Evolutionary conservation across 2,329 filamentous ascomycete genomes (phyloP), one percentile per base, ranked within the genome.

Genomic region (Penicillium sp.): DNA sequence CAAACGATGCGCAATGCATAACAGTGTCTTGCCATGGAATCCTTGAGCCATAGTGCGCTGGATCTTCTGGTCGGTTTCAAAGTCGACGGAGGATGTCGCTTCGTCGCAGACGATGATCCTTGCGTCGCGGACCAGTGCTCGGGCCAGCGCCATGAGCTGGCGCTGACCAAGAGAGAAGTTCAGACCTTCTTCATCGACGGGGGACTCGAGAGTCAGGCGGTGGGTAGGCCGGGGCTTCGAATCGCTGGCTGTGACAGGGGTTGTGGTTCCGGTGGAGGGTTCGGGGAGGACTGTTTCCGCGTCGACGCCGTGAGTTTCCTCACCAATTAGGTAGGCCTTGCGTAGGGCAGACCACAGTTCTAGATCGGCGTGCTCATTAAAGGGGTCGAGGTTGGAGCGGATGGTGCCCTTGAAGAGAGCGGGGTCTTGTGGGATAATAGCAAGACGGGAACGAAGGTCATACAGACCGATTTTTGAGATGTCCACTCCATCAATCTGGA

Each of bases 51-150:
- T 97, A 3, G 93, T 96, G 54, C 81, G 80, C 75, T 98, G 93
- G 71, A 98, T 96, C 82, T 95, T 96, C 75, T 91, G 89, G 71
- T 99, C 95, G 3, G 93, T 98, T 71, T 97, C 93, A 81, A 97
- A 95, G 74, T 98, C 93, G 8, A 98, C 93, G 0, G 86, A 90
- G 1, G 88, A 91, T 0, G 95, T 99, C 1, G 95, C 95, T 76
- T 99, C 95, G 78, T 99, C 95, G 75, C 93, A 97, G 49, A 99
- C 88, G 66, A 98, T 97, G 76, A 98, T 97, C 66, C 90, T 91
- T 0, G 88, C 90, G 44, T 88, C 87, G 37, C 93, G 87, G 4
- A 98, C 93, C 2, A 99, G 84, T 0, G 95, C 95, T 1, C 95
- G 87, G 0, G 93, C 93, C 1, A 99, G 82, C 1, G 95, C 95